A percentile compares a stretch with the other conserved stretches of the same genome.
These are phyloP conservation scores for Betula pendula DNA, from an alignment of 306 rosid species.

Conservation along the genomic window DNA sequence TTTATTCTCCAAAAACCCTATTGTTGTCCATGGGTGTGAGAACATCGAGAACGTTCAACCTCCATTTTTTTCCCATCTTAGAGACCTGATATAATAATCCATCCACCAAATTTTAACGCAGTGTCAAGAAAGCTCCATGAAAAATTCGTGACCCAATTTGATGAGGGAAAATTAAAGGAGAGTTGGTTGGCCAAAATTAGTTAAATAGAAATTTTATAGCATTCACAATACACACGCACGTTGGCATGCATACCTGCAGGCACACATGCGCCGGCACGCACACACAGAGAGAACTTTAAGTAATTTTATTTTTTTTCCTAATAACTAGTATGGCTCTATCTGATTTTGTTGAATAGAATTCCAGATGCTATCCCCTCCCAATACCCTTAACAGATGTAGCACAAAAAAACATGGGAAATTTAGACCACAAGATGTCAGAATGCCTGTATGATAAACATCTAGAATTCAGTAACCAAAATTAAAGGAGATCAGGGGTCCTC, in stretches of 20 bases:
- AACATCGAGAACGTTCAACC: neutral
- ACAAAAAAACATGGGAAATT: slow-evolving; percentile 1
- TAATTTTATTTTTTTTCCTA: no score
- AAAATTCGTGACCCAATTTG: neutral
- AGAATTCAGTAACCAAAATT: neutral
- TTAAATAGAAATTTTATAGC: no score
- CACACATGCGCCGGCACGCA: no score
- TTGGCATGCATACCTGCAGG: no score
- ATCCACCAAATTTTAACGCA: no score
- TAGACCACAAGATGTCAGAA: neutral
- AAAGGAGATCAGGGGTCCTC: neutral
- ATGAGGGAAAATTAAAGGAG: neutral
- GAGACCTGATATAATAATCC: neutral
- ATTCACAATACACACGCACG: no score
- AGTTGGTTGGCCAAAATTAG: neutral
- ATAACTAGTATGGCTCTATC: neutral
- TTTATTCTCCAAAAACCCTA: neutral
- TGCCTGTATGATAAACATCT: neutral
- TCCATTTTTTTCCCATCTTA: neutral
- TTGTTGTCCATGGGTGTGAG: neutral
- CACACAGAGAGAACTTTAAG: no score
- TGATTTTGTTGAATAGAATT: neutral
- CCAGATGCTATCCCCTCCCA: neutral
- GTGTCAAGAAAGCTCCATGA: neutral
- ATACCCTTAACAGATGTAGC: neutral